Conservation (phyloP, 345 rosid genomes). For the Populus davidiana region DNA sequence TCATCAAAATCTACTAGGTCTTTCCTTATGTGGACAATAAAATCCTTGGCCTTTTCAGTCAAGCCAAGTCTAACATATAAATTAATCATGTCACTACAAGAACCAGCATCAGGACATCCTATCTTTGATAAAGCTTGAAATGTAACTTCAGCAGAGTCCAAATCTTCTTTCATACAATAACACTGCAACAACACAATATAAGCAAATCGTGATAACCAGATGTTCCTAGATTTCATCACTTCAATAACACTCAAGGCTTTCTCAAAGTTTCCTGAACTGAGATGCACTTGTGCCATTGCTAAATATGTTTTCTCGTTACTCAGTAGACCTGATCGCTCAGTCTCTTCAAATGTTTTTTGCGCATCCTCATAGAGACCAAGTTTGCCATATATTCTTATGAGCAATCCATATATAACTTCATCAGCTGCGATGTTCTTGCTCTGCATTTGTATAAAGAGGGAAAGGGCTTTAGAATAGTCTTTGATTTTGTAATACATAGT, state of each 20-base stretch:
- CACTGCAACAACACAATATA: conserved; percentile 80
- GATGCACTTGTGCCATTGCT: conserved; percentile 89
- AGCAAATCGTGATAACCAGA: conserved; percentile 73
- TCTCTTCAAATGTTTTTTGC: conserved; percentile 61
- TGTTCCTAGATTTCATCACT: conserved; percentile 62
- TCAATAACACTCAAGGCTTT: conserved; percentile 61
- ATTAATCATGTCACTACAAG: conserved; percentile 74
- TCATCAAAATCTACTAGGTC: conserved; percentile 52
- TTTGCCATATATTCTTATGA: conserved; percentile 85
- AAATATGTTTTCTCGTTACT: conserved; percentile 79
- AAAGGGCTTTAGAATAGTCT: conserved; percentile 75
- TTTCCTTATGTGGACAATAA: conserved; percentile 49
- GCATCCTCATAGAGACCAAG: conserved; percentile 86
- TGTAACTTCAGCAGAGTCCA: conserved; percentile 68
- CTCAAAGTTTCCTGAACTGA: conserved; percentile 54
- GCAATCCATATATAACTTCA: conserved; percentile 87
- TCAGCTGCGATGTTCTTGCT: conserved; percentile 55
- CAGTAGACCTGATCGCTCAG: conserved; percentile 52
- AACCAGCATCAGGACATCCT: conserved; percentile 73
- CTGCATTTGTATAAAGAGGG: conserved; percentile 85
- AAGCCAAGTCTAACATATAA: conserved; percentile 51
- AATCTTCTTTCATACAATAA: conserved; percentile 55
- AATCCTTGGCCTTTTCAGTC: conserved; percentile 52
- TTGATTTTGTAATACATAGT: conserved; percentile 66
- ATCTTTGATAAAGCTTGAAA: conserved; percentile 61